Percentiles rank a stretch among this genome's conserved stretches.
Conservation (phyloP, 139 green algal species). For the Micractinium conductrix region DNA sequence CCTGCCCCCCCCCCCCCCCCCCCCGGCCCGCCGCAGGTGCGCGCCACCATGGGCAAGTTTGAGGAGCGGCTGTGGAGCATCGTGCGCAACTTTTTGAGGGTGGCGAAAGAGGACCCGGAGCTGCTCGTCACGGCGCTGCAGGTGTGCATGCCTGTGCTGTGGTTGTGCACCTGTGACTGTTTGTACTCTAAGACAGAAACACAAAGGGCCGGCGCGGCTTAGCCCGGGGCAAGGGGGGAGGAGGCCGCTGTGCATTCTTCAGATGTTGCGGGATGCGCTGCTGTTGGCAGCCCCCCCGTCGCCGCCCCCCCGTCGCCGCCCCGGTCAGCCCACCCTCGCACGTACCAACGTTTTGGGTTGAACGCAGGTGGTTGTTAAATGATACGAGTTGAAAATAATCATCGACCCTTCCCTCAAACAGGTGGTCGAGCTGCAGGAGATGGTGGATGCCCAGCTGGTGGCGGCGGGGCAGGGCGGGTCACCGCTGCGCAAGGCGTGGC, state of each 20-base stretch:
- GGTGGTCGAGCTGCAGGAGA: constrained; percentile 85
- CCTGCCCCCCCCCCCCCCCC: background rate
- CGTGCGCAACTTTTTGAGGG: constrained; percentile 62
- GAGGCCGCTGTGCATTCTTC: no score
- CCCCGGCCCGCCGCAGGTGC: constrained; percentile 50
- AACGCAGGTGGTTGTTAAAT: no score
- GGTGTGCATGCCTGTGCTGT: constrained; percentile 22
- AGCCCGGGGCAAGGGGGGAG: no score
- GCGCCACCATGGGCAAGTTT: constrained; percentile 62
- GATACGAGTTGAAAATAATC: no score
- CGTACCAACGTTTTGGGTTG: no score
- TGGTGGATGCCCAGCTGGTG: constrained; percentile 60
- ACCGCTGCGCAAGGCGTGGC: constrained; percentile 56
- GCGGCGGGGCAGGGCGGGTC: constrained; percentile 39
- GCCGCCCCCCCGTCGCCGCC: no score
- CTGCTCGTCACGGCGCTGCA: constrained; percentile 78
- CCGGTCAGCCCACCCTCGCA: no score
- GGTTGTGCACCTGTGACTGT: background rate
- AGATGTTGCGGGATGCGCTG: no score
- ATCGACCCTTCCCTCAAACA: constrained; percentile 4
- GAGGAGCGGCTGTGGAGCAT: constrained; percentile 77
- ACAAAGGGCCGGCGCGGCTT: no score
- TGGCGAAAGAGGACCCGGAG: constrained; percentile 63
- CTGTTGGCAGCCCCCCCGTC: background rate
- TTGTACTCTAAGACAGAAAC: no score